phyloP scores from a whole-genome alignment of 1,284 basidiomycete species.

The Dichomitus squalens region DNA sequence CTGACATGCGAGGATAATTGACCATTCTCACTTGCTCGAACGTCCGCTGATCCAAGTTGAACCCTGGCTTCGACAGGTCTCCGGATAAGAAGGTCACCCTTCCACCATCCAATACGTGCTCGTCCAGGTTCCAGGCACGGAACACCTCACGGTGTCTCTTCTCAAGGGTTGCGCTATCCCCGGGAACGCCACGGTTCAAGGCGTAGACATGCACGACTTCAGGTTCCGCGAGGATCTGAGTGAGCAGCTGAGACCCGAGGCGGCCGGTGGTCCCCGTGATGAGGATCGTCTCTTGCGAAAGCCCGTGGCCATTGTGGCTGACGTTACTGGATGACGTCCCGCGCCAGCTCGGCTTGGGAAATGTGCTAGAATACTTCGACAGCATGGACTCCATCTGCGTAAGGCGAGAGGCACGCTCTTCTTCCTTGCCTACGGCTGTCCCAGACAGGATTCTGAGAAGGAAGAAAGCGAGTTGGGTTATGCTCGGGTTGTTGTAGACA shows the following conservation, averaged over 20 bases:
- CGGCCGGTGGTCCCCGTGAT: slow-evolving; percentile 41
- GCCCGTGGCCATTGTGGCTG: not conserved
- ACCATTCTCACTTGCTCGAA: no score
- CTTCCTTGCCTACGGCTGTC: slow-evolving; percentile 4
- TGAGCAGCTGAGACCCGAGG: slow-evolving; percentile 36
- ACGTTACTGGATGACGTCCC: no score
- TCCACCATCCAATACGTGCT: not conserved
- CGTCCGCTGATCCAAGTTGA: no score
- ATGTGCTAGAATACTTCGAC: slow-evolving; percentile 31
- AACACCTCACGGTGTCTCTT: slow-evolving; percentile 34
- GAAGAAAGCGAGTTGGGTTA: slow-evolving; percentile 28
- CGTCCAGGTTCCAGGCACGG: slow-evolving; percentile 23
- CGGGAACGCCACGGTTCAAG: slow-evolving; percentile 32
- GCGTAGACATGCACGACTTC: slow-evolving; percentile 34
- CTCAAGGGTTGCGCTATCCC: slow-evolving; percentile 6
- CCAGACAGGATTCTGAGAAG: slow-evolving; percentile 4
- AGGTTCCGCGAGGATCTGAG: slow-evolving; percentile 25
- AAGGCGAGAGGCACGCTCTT: slow-evolving; percentile 6
- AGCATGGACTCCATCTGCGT: slow-evolving; percentile 19
- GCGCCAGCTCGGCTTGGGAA: not conserved
- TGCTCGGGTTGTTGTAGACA: slow-evolving; percentile 37
- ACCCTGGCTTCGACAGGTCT: no score
- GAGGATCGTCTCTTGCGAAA: slow-evolving; percentile 30
- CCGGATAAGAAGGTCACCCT: no score
- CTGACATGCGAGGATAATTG: no score